phyloP scores from a whole-genome alignment of 176 grass and related monocot genomes.

The Raddia guianensis region DNA sequence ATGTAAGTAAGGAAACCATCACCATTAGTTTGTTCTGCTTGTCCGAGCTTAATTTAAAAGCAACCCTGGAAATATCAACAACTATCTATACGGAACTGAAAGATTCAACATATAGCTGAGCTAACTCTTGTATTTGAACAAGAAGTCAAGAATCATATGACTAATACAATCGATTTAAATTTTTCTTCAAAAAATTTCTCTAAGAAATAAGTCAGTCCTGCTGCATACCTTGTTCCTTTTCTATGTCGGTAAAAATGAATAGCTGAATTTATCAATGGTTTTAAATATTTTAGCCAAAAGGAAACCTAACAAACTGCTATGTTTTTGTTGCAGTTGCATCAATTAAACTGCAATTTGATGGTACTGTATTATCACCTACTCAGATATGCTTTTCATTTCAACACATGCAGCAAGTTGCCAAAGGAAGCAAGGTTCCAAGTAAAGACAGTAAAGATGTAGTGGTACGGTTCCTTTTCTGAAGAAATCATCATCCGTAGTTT shows the following conservation, averaged over 20 bases:
- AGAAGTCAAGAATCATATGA: conserved; percentile 8
- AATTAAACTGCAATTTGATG: not conserved
- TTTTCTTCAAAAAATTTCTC: not conserved
- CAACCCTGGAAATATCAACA: conserved; percentile 47
- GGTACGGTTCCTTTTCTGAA: conserved; percentile 20
- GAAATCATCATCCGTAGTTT: conserved; percentile 44
- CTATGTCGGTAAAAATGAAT: not conserved
- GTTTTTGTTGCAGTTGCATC: conserved; percentile 1
- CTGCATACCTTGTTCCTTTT: not conserved
- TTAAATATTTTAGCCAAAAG: not conserved
- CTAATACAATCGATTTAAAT: conserved; percentile 14
- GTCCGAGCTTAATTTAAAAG: conserved; percentile 64
- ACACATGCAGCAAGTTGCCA: conserved; percentile 13
- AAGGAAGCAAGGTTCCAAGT: not conserved
- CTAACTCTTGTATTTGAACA: conserved; percentile 19
- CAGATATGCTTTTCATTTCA: conserved; percentile 16
- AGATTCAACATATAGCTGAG: conserved; percentile 40
- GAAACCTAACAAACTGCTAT: conserved; percentile 21
- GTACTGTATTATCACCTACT: not conserved
- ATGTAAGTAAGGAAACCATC: conserved; percentile 37
- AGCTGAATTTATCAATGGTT: not conserved
- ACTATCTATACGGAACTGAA: conserved; percentile 35
- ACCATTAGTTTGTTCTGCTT: conserved; percentile 56
- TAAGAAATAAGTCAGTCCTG: conserved; percentile 1
- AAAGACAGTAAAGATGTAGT: conserved; percentile 27